A percentile compares a stretch with the other conserved stretches of the same genome.
Evolutionary conservation across 2,329 filamentous ascomycete genomes (phyloP).

Genomic region (Pezicula rhizophila): DNA sequence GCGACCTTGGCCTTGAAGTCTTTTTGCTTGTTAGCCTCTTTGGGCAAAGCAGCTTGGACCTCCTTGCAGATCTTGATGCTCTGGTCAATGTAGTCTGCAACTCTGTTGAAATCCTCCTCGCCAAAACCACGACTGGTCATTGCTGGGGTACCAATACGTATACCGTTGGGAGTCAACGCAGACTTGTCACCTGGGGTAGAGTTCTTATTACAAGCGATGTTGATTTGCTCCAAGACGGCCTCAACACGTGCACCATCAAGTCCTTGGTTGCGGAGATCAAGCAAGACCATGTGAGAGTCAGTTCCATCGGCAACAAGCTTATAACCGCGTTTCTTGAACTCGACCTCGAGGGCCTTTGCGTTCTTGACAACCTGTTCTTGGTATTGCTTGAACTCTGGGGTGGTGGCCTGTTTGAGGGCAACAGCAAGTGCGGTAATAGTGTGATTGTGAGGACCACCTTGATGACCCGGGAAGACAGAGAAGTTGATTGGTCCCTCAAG

Average conservation of each 20-base stretch:
- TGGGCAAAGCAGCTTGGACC: constrained; percentile 77
- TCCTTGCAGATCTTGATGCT: constrained; percentile 87
- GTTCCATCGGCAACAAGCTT: constrained; percentile 93
- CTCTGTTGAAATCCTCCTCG: constrained; percentile 83
- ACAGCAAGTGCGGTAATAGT: constrained; percentile 96
- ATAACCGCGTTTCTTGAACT: constrained; percentile 82
- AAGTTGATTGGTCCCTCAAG: constrained; percentile 96
- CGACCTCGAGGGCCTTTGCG: constrained; percentile 81
- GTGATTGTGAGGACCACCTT: constrained; percentile 98
- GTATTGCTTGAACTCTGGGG: constrained; percentile 87
- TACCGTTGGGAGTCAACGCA: constrained; percentile 86
- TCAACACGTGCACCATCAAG: constrained; percentile 95
- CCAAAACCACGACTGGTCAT: constrained; percentile 97
- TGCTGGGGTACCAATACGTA: constrained; percentile 93
- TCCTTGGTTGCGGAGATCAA: constrained; percentile 81
- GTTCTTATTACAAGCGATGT: constrained; percentile 99
- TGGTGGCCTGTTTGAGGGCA: constrained; percentile 87
- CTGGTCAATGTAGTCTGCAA: constrained; percentile 83
- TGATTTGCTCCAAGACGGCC: constrained; percentile 93
- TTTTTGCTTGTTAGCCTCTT: constrained; percentile 99
- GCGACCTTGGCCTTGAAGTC: constrained; percentile 96
- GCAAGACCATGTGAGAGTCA: constrained; percentile 93
- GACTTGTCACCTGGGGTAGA: constrained; percentile 96
- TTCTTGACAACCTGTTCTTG: constrained; percentile 90
- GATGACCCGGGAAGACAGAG: constrained; percentile 97